These are phyloP conservation scores for Lactarius indigo DNA, from an alignment of 768 basidiomycete genomes.

Conservation along the genomic window DNA sequence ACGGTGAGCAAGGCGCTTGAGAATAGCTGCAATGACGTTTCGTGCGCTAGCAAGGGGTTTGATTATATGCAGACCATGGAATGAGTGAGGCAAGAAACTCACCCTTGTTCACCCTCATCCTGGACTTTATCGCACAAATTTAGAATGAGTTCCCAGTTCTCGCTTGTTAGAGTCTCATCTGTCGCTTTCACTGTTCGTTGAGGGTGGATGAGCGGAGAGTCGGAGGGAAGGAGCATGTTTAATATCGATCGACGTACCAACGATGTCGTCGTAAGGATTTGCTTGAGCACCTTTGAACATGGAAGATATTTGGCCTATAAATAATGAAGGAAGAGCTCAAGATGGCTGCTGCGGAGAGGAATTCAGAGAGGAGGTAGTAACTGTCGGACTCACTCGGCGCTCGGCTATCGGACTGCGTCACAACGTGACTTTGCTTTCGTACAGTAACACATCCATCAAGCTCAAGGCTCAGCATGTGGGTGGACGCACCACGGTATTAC, in stretches of 20 bases:
- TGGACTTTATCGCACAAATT: constrained; percentile 95
- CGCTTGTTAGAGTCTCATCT: constrained; percentile 92
- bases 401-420: not conserved
- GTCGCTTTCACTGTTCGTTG: constrained; percentile 76
- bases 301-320: not conserved
- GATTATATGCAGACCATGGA: constrained; percentile 8
- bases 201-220: constrained; percentile 8
- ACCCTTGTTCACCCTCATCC: constrained; percentile 88
- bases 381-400: not conserved
- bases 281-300: constrained; percentile 67
- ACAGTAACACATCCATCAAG: too few relatives aligned
- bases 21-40: constrained; percentile 74
- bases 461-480: too few relatives aligned
- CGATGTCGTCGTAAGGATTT: constrained; percentile 85
- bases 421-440: not conserved
- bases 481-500: too few relatives aligned
- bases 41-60: constrained; percentile 64
- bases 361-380: not conserved
- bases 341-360: constrained; percentile 9
- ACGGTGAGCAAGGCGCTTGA: constrained; percentile 90
- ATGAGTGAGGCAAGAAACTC: constrained; percentile 28
- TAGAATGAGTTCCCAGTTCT: constrained; percentile 94
- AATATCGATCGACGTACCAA: constrained; percentile 49
- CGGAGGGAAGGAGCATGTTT: not conserved
- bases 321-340: not conserved